Evolutionary conservation across 805 yeast genomes (phyloP), one percentile per base, ranked within the genome.

Genomic region (Sungouiella blattae): DNA sequence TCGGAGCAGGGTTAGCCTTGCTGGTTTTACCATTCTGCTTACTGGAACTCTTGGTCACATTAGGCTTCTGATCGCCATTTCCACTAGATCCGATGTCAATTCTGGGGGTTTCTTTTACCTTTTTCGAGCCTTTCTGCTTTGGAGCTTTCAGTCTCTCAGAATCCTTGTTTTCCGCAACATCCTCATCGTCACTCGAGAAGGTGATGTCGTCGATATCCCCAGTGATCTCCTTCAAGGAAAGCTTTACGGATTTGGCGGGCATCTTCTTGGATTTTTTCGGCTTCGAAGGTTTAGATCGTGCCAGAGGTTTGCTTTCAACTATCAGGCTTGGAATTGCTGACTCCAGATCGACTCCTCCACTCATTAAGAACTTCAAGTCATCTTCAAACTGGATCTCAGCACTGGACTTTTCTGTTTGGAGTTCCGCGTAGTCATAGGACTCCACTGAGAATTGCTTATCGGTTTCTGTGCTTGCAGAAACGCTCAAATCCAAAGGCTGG

Each of bases 361-460:
- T 20, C 33, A 60, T 47, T 26, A 62, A 43, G 28, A 51, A 62
- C 29, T 55, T 49, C 37, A 62, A 49, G 41, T 62, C 66, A 13
- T 45, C 40, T 32, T 62, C 66, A 37, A 62, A 61, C 6, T 30
- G 36, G 6, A 35, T 9, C 9, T 28, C 42, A n/a, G 35, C 24
- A 14, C 43, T 40, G 6, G 41, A 37, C 27, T 46, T 51, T 9
- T 35, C 30, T 12, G 37, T 35, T 21, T 50, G 53, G 11, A 43
- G 28, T 11, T 25, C 42, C 25, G 26, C 39, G 24, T 46, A 46
- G 25, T 52, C 54, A 34, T 50, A 50, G 26, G 40, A 41, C 7
- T 33, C 24, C 5, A 50, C 54, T 18, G 41, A 42, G 14, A 47
- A 50, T 9, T 33, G 37, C 5, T 17, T 4, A 4, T 18, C 11